Evolutionary conservation across 345 rosid species (phyloP), one percentile per base, ranked within the genome.

Genomic region (Populus davidiana): DNA sequence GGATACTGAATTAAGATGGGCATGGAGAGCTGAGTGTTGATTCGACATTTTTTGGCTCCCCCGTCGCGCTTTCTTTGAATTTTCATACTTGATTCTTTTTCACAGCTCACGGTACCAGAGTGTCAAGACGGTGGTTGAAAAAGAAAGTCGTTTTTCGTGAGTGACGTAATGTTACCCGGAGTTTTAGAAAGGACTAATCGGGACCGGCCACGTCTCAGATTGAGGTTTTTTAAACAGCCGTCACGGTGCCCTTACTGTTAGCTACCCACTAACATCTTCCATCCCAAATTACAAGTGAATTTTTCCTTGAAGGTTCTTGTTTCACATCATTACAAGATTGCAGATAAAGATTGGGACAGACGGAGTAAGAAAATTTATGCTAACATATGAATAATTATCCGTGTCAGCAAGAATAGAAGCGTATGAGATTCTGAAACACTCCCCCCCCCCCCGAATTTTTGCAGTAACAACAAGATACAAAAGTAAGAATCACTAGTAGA

Each of bases 1-100:
- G 71, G 9, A 31, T 73, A 59, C 96, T 59, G 85, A 75, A 80
- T 71, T 71, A 91, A 10, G 89, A 82, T 67, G 88, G 74, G 66
- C 71, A 71, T 81, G 89, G 77, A 91, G 84, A 61, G 75, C 77
- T 14, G 84, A 39, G 63, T 72, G 68, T 25, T 88, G 79, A 70
- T 74, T 38, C 73, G 80, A 25, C 94, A 87, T 88, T 75, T 85
- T 75, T 61, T 52, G 41, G 27, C 18, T 31, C 27, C 18, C 59
- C 65, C n/a, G 14, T 16, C 16, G 31, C 43, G 16, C 54, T 16
- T 8, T 43, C 35, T 2, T 44, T 71, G 5, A 23, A 41, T 43
- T 7, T 63, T 39, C 75, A n/a, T 29, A 27, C 44, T 74, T 63
- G 59, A 43, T 13, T 43, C 3, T 43, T 14, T 27, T 27, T 62